Evolutionary conservation across 768 basidiomycete species (phyloP).

Genomic region (Kwoniella mangroviensis): DNA sequence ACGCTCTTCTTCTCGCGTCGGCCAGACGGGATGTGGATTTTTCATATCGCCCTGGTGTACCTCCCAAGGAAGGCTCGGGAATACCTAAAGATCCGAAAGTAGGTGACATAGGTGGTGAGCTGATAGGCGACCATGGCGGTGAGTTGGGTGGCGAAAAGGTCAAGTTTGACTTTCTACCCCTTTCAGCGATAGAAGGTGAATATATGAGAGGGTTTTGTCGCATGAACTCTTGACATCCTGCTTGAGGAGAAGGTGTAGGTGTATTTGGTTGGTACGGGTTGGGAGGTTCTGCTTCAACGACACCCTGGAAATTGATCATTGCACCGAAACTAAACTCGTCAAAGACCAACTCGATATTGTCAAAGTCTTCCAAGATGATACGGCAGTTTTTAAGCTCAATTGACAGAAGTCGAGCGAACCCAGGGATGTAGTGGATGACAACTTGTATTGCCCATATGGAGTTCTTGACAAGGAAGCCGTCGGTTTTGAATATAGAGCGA

Average conservation of each 20-base stretch:
- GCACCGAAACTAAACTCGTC: slow-evolving; percentile 24
- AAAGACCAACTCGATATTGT: slow-evolving; percentile 25
- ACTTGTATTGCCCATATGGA: slow-evolving; percentile 30
- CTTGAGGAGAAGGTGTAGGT: slow-evolving; percentile 14
- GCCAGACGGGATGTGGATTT: slow-evolving; percentile 17
- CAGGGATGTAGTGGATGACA: slow-evolving; percentile 40
- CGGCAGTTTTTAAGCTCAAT: slow-evolving; percentile 26
- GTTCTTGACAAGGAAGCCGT: not conserved
- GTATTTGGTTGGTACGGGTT: not conserved
- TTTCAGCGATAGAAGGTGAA: slow-evolving; percentile 4
- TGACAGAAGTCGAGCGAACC: slow-evolving; percentile 31
- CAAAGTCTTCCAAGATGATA: slow-evolving; percentile 28
- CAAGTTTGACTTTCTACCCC: not conserved
- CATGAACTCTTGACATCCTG: slow-evolving; percentile 10
- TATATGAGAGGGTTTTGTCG: slow-evolving; percentile 18
- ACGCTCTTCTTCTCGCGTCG: slow-evolving; percentile 32
- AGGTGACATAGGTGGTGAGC: slow-evolving; percentile 19
- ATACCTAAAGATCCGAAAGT: slow-evolving; percentile 12
- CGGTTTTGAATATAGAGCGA: not conserved
- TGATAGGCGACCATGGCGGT: slow-evolving; percentile 13
- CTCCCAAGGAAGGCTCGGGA: not conserved
- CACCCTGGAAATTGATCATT: slow-evolving; percentile 32
- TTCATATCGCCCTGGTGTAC: slow-evolving; percentile 5
- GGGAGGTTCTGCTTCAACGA: slow-evolving; percentile 7
- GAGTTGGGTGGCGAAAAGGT: slow-evolving; percentile 16